Conservation (phyloP, 1,139 yeast genomes). For the Candida mesenterica region DNA sequence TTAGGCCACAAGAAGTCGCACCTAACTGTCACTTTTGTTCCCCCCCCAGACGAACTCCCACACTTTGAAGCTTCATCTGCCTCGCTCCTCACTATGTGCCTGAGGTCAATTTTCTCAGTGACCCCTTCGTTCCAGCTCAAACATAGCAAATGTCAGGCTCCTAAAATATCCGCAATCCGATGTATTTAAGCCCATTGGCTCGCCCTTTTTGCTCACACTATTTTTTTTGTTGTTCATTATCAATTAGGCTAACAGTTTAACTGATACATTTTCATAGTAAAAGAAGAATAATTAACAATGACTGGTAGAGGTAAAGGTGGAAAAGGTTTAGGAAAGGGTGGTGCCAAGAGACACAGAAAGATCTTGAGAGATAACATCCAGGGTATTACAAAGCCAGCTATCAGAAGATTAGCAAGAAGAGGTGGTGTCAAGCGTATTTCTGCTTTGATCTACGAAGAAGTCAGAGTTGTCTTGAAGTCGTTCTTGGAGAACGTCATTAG, state of each 20-base stretch:
- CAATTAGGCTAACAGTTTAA: slow-evolving; percentile 6
- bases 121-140: slow-evolving; percentile 1
- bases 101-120: slow-evolving; percentile 1
- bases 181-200: slow-evolving; percentile 4
- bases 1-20: slow-evolving; percentile 4
- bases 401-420: slow-evolving; percentile 99
- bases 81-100: too few species aligned
- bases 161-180: too few species aligned
- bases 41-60: slow-evolving; percentile 1
- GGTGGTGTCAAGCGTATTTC: slow-evolving; percentile 99
- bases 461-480: slow-evolving; percentile 93
- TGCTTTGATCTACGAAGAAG: slow-evolving; percentile 98
- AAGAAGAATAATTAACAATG: slow-evolving; percentile 50
- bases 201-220: slow-evolving; percentile 1
- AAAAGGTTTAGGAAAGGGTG: slow-evolving; percentile 98
- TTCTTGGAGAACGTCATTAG: slow-evolving; percentile 97
- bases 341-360: slow-evolving; percentile 99
- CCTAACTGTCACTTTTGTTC: slow-evolving; percentile 1
- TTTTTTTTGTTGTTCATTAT: slow-evolving; percentile 4
- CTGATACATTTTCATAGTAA: too few species aligned
- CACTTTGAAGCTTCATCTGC: too few species aligned
- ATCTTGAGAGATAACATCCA: slow-evolving; percentile 98
- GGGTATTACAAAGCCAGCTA: slow-evolving; percentile 99
- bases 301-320: slow-evolving; percentile 99
- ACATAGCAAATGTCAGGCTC: slow-evolving; percentile 1